A percentile compares a stretch with the other conserved stretches of the same genome.
phyloP scores from a whole-genome alignment of 108 stramenopile genomes.

The Nitzschia palea region DNA sequence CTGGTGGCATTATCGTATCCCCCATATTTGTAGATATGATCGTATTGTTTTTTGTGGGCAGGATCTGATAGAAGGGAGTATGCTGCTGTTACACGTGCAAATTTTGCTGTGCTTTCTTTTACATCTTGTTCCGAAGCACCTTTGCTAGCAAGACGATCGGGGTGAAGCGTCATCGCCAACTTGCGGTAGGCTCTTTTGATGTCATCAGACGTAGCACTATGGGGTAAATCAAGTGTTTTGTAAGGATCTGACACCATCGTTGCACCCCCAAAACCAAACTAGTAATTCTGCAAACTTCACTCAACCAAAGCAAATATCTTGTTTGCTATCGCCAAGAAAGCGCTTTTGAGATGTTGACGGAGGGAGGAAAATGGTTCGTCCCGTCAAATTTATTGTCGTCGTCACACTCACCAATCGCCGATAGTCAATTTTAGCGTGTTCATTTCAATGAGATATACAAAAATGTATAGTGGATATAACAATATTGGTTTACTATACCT shows the following conservation, averaged over 20 bases:
- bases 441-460: no score
- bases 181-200: constrained; percentile 72
- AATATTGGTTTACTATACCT: no score
- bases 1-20: constrained; percentile 26
- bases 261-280: no score
- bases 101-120: constrained; percentile 12
- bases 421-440: no score
- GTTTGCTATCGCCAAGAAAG: no score
- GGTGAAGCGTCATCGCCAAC: constrained; percentile 85
- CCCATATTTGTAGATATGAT: constrained; percentile 49
- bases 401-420: no score
- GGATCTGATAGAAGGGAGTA: constrained; percentile 79
- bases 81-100: constrained; percentile 75
- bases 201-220: constrained; percentile 48
- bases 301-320: no score
- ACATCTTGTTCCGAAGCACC: constrained; percentile 35
- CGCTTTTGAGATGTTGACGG: no score
- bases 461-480: no score
- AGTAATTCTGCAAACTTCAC: no score
- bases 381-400: no score
- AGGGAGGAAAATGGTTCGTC: no score
- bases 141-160: constrained; percentile 67
- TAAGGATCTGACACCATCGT: constrained; percentile 47
- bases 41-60: constrained; percentile 60
- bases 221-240: constrained; percentile 49